phyloP scores from a whole-genome alignment of 495 filamentous ascomycete genomes.

The Cercophora newfieldiana region DNA sequence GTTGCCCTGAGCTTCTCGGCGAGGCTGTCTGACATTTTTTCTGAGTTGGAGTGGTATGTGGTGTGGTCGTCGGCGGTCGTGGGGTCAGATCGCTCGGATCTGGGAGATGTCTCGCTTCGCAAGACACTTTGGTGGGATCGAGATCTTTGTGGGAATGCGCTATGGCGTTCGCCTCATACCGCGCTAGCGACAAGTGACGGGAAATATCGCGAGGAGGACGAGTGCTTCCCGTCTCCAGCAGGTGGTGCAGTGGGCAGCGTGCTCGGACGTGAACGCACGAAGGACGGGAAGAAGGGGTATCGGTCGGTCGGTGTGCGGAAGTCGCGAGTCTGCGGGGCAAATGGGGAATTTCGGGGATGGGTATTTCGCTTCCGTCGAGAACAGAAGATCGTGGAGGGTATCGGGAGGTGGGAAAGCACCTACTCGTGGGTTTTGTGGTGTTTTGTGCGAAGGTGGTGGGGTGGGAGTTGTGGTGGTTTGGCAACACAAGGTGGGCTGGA shows the following conservation, averaged over 20 bases:
- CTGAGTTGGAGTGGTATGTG: neutral
- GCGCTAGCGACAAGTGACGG: neutral
- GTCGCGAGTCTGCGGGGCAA: neutral
- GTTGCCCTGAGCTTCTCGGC: conserved; percentile 70
- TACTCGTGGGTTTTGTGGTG: conserved; percentile 2
- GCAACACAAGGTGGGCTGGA: conserved; percentile 16
- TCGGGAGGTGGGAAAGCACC: neutral
- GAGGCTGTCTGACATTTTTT: conserved; percentile 53
- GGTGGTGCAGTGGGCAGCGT: neutral
- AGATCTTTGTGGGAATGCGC: neutral
- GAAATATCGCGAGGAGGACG: neutral
- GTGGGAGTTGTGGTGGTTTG: neutral
- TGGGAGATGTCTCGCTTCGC: neutral
- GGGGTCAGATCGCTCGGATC: neutral
- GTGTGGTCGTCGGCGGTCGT: neutral
- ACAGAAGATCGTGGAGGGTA: neutral
- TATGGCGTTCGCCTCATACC: conserved; percentile 16
- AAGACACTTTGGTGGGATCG: neutral
- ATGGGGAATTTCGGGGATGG: conserved; percentile 4
- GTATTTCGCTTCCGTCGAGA: neutral
- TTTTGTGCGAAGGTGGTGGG: neutral
- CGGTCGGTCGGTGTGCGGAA: neutral
- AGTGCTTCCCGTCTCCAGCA: neutral
- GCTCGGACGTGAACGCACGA: neutral
- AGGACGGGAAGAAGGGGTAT: neutral